These are phyloP conservation scores for Mikania micrantha DNA, from an alignment of 129 eudicot species.

Conservation along the genomic window DNA sequence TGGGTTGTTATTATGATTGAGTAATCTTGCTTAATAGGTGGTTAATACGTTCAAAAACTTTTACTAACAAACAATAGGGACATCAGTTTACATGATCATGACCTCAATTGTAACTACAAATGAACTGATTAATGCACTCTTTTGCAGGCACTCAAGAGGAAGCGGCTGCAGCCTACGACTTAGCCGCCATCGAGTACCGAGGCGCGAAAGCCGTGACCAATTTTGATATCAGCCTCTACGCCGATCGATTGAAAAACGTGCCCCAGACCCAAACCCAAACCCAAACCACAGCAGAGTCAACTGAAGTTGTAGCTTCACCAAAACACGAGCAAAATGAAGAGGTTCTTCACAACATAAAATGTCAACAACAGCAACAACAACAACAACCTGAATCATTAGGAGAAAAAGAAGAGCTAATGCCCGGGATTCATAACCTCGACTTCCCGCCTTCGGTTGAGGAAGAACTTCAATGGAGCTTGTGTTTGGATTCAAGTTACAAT, in stretches of 20 bases:
- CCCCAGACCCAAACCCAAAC: conserved; percentile 14
- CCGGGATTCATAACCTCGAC: conserved; percentile 19
- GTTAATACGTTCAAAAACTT: no score
- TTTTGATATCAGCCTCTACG: conserved; percentile 68
- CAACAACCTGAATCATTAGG: background rate
- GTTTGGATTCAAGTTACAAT: conserved; percentile 39
- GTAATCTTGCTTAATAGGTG: no score
- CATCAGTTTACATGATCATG: background rate
- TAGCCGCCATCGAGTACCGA: conserved; percentile 74
- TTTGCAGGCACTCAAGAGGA: conserved; percentile 78
- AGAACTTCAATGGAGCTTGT: conserved; percentile 63
- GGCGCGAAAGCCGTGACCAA: conserved; percentile 89
- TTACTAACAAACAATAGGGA: background rate
- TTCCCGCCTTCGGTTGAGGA: conserved; percentile 18
- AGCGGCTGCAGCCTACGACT: conserved; percentile 87
- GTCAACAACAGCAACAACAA: background rate
- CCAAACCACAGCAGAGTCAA: conserved; percentile 11
- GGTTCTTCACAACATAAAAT: conserved; percentile 7
- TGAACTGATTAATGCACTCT: background rate
- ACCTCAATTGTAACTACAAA: background rate
- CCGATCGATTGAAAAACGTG: conserved; percentile 41
- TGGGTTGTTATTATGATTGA: no score
- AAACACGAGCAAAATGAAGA: conserved; percentile 24
- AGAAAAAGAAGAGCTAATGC: conserved; percentile 15
- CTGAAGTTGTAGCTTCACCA: conserved; percentile 14